These are phyloP conservation scores for Diaporthe nobilis DNA, from an alignment of 2,329 filamentous ascomycete species.

Conservation along the genomic window DNA sequence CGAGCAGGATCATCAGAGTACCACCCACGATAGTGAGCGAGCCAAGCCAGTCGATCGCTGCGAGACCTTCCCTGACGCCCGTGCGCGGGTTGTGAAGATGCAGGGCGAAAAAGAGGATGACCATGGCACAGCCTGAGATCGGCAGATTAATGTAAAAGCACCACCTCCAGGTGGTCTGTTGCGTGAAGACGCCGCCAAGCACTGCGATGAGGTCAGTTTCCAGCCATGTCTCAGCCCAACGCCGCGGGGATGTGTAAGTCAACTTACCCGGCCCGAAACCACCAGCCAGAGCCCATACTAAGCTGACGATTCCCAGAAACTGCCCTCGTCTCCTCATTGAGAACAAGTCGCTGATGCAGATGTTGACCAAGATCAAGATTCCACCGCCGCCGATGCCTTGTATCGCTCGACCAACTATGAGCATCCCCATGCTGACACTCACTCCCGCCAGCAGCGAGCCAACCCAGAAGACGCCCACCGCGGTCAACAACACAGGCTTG, in stretches of 20 bases:
- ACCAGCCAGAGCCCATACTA: conserved; percentile 76
- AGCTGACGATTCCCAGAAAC: conserved; percentile 64
- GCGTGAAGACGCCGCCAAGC: conserved; percentile 74
- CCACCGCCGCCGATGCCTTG: conserved; percentile 68
- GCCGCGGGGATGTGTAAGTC: conserved; percentile 49
- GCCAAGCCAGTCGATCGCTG: conserved; percentile 73
- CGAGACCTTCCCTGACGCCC: conserved; percentile 71
- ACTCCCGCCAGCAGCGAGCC: conserved; percentile 65
- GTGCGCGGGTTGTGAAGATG: conserved; percentile 78
- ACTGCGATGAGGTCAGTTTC: conserved; percentile 42
- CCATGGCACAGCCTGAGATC: conserved; percentile 67
- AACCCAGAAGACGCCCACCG: conserved; percentile 64
- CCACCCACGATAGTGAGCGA: conserved; percentile 74
- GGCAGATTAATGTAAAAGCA: conserved; percentile 65
- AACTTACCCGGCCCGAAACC: conserved; percentile 68
- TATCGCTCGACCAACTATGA: conserved; percentile 63
- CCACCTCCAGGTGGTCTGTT: conserved; percentile 72
- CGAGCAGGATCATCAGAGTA: conserved; percentile 78
- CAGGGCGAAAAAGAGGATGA: conserved; percentile 73
- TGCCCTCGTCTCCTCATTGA: conserved; percentile 57
- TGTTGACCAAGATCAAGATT: conserved; percentile 66
- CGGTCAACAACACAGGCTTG: conserved; percentile 65
- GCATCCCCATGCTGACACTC: conserved; percentile 59
- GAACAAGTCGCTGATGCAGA: conserved; percentile 68
- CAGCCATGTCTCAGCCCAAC: background rate